phyloP scores from a whole-genome alignment of 1,284 basidiomycete genomes.

The Pterula multifida region DNA sequence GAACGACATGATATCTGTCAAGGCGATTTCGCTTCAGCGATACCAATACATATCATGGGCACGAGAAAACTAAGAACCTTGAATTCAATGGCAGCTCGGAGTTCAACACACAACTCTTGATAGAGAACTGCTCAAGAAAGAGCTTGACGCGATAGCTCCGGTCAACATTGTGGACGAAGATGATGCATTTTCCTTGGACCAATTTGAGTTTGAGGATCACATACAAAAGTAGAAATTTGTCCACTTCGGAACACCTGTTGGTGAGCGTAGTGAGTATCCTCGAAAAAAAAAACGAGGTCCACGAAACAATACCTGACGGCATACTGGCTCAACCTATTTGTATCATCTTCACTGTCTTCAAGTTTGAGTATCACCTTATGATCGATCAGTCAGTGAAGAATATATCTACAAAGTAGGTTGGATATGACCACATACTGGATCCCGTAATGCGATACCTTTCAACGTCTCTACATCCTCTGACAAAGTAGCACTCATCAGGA shows the following conservation, averaged over 20 bases:
- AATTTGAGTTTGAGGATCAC: constrained; percentile 92
- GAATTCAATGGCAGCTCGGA: constrained; percentile 94
- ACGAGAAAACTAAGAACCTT: constrained; percentile 31
- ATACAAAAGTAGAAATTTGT: constrained; percentile 93
- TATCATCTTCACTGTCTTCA: constrained; percentile 77
- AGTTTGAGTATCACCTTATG: constrained; percentile 70
- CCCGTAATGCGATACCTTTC: constrained; percentile 79
- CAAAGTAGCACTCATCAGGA: constrained; percentile 97
- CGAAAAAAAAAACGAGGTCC: neutral
- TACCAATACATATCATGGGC: neutral
- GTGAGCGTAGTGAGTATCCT: constrained; percentile 1
- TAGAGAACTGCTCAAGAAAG: constrained; percentile 96
- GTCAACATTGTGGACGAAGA: constrained; percentile 97
- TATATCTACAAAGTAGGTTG: neutral
- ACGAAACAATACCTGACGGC: constrained; percentile 46
- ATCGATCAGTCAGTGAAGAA: constrained; percentile 10
- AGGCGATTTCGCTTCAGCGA: constrained; percentile 5
- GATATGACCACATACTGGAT: constrained; percentile 56
- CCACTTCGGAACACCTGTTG: constrained; percentile 75
- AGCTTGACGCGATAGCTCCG: constrained; percentile 91
- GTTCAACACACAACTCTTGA: constrained; percentile 94
- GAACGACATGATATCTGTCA: constrained; percentile 85
- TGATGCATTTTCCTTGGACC: constrained; percentile 90
- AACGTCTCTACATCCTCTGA: constrained; percentile 89
- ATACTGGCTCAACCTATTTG: constrained; percentile 77